A percentile compares a stretch with the other conserved stretches of the same genome.
phyloP scores from a whole-genome alignment of 495 filamentous ascomycete species.

The Trichoderma virens region DNA sequence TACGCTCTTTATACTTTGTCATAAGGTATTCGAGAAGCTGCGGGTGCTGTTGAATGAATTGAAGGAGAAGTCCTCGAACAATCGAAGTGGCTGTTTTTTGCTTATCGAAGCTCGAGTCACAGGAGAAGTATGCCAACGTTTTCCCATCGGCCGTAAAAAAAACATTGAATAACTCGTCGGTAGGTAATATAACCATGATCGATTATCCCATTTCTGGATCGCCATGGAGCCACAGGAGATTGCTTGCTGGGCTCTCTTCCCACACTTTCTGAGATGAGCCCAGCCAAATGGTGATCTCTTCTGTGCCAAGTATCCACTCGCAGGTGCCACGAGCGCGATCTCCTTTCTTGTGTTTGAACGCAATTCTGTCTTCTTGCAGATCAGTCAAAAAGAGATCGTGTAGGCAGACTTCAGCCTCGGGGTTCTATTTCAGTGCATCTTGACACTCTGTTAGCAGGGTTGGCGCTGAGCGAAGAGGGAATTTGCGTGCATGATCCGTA shows the following conservation, averaged over 20 bases:
- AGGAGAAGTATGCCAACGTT: constrained; percentile 26
- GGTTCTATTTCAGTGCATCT: neutral
- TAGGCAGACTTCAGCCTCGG: constrained; percentile 13
- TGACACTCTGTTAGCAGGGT: neutral
- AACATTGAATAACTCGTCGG: constrained; percentile 17
- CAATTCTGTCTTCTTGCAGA: constrained; percentile 16
- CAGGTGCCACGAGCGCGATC: constrained; percentile 21
- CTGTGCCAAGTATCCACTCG: constrained; percentile 22
- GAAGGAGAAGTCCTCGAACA: constrained; percentile 23
- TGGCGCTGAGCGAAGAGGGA: neutral
- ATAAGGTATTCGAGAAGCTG: constrained; percentile 18
- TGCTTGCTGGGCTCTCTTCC: neutral
- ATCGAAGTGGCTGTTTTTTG: constrained; percentile 17
- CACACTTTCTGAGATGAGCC: neutral
- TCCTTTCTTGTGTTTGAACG: constrained; percentile 18
- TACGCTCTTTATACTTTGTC: constrained; percentile 17
- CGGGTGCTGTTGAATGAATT: constrained; percentile 18
- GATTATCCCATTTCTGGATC: constrained; percentile 26
- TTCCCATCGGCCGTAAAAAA: constrained; percentile 13
- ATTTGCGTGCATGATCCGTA: neutral
- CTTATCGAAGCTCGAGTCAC: constrained; percentile 18
- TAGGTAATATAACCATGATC: constrained; percentile 20
- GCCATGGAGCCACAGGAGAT: constrained; percentile 20
- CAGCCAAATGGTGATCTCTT: constrained; percentile 18
- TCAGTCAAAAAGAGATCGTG: constrained; percentile 18